Base-by-base conservation (phyloP, 495 filamentous ascomycete genomes). In the Aspergillus conjunctus region DNA sequence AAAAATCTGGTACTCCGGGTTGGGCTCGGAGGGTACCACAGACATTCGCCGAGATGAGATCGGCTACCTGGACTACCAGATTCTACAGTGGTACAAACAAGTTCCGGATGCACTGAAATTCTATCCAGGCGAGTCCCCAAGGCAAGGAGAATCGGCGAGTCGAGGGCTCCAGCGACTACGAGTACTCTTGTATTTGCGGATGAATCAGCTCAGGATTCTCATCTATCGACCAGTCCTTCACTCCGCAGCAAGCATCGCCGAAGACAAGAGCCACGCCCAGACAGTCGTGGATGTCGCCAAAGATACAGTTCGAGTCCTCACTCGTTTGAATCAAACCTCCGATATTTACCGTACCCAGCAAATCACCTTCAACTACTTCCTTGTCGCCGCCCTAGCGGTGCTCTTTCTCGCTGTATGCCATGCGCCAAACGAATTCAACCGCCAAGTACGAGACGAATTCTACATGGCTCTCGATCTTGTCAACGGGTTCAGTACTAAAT, bases 291-390 rank as follows among this genome's bases (percentile, higher is more conserved):
- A 88, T 50, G 79, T 94, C 4, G 89, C 91, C 15, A 91, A 91
- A 66, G 88, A 94, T 64, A 92, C 89, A 0, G 88, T 96, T 41
- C 82, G 86, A 14, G 85, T 88, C 8, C 76, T 96, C 15, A 86
- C 88, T 0, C 83, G 85, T 34, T 80, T 93, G 9, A 92, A 93
- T 68, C 86, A 87, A 66, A 88, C 85, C n/a, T 87, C 88, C 0
- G 87, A 92, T 60, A 86, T 94, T 30, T 96, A 94, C 73, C 83
- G 87, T 9, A 86, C 83, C 7, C 85, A 91, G 55, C 91, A 94
- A 70, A 85, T 92, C 37, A 87, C 87, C 60, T 93, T 93, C 76
- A 91, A 96, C 71, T 91, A 93, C 66, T 96, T 96, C 71, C 80
- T 96, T 17, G 85, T 91, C 11, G 88, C 89, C 9, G 87, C 91